These are phyloP conservation scores for Sphaerobolus stellatus DNA, from an alignment of 1,284 basidiomycete species.

Conservation along the genomic window DNA sequence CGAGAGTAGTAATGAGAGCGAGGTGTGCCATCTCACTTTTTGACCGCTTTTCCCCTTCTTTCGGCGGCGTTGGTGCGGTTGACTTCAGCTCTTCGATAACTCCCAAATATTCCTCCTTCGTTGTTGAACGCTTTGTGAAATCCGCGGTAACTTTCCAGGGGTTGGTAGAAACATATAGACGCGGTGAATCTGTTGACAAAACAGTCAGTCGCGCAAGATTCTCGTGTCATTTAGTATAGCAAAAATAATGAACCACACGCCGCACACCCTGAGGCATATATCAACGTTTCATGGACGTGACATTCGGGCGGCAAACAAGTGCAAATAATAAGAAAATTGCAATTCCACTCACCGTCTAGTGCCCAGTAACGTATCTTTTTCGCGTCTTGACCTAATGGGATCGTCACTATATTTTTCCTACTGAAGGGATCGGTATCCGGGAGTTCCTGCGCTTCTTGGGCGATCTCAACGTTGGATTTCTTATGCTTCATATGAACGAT, in stretches of 20 bases:
- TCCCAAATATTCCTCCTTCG: constrained; percentile 65
- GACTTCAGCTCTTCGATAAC: constrained; percentile 61
- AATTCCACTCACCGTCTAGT: constrained; percentile 71
- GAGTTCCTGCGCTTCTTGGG: constrained; percentile 51
- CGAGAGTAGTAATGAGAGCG: constrained; percentile 57
- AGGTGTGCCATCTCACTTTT: constrained; percentile 60
- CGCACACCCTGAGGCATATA: constrained; percentile 42
- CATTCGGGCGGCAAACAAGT: constrained; percentile 53
- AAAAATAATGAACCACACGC: constrained; percentile 32
- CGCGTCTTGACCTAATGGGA: constrained; percentile 71
- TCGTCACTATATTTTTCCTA: constrained; percentile 58
- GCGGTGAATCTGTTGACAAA: constrained; percentile 65
- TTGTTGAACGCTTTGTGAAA: constrained; percentile 66
- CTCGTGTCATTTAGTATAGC: constrained; percentile 22
- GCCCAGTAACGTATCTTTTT: constrained; percentile 76
- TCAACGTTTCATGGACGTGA: constrained; percentile 32
- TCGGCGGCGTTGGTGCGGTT: constrained; percentile 43
- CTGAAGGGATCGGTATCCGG: constrained; percentile 55
- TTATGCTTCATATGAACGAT: constrained; percentile 78
- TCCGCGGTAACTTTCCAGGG: constrained; percentile 81
- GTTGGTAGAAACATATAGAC: constrained; percentile 76
- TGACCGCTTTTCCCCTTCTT: constrained; percentile 47
- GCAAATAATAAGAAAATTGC: constrained; percentile 55
- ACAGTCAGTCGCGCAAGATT: constrained; percentile 20
- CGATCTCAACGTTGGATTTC: constrained; percentile 56